Conservation (phyloP, 352 stramenopile genomes). For the Phytophthora macrochlamydospora region DNA sequence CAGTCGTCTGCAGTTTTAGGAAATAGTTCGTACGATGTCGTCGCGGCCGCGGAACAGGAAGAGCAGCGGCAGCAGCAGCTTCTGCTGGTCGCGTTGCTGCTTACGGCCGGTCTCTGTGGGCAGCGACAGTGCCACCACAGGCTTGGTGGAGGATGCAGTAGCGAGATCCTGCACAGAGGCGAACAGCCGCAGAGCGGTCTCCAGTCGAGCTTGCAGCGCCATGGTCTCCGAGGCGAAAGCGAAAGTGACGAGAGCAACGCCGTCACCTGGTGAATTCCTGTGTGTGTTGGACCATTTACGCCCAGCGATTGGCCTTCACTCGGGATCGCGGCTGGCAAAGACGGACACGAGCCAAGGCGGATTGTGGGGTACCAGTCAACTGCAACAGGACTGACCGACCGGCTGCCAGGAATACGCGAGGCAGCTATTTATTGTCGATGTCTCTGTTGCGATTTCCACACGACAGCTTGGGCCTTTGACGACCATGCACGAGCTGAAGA, state of each 20-base stretch:
- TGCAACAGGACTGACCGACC: background rate
- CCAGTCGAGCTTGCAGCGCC: conserved; percentile 19
- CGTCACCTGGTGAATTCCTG: no score
- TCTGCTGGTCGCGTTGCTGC: conserved; percentile 42
- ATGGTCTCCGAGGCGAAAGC: conserved; percentile 12
- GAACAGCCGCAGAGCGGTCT: conserved; percentile 30
- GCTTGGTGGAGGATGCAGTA: conserved; percentile 12
- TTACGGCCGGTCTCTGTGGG: conserved; percentile 19
- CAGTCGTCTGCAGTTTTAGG: background rate
- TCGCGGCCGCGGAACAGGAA: conserved; percentile 69
- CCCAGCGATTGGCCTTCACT: background rate
- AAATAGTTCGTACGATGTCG: conserved; percentile 53
- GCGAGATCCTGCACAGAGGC: conserved; percentile 5
- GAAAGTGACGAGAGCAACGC: conserved; percentile 14
- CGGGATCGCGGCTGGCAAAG: no score
- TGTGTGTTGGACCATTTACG: background rate
- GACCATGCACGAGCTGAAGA: conserved; percentile 16
- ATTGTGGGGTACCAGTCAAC: background rate
- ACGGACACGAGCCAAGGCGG: no score
- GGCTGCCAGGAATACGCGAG: background rate
- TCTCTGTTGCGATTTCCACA: background rate
- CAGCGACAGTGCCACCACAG: conserved; percentile 31
- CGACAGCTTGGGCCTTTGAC: conserved; percentile 20
- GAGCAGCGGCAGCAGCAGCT: conserved; percentile 51
- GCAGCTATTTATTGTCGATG: background rate